Percentiles rank a stretch among this genome's conserved stretches.
Conservation (phyloP, 2,329 filamentous ascomycete genomes). For the Neonectria punicea region DNA sequence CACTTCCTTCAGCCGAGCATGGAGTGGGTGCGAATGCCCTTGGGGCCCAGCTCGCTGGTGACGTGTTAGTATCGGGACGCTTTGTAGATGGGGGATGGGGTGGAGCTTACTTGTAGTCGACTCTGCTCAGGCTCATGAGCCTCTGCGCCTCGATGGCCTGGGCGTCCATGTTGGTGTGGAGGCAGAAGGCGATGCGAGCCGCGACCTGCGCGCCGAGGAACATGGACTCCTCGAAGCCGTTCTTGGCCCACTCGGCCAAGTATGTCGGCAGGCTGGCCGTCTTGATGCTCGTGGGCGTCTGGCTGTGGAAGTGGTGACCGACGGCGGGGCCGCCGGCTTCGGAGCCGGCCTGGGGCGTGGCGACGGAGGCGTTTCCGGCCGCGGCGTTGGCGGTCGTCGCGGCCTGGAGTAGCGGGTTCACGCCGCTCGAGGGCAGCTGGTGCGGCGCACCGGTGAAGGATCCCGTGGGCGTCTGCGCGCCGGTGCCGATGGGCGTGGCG, state of each 20-base stretch:
- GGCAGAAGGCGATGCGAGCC: conserved; percentile 69
- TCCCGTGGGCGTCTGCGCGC: conserved; percentile 86
- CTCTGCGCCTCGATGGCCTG: conserved; percentile 63
- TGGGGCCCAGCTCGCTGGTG: conserved; percentile 63
- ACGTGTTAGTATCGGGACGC: conserved; percentile 23
- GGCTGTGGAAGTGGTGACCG: conserved; percentile 67
- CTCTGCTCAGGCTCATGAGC: conserved; percentile 65
- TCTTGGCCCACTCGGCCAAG: conserved; percentile 90
- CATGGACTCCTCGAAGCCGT: conserved; percentile 80
- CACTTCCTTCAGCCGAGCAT: conserved; percentile 58
- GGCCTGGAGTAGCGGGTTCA: conserved; percentile 92
- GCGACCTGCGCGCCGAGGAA: conserved; percentile 91
- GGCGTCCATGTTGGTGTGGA: conserved; percentile 66
- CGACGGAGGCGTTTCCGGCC: conserved; percentile 52
- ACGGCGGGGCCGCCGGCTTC: conserved; percentile 49
- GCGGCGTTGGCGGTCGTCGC: conserved; percentile 80
- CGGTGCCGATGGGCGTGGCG: conserved; percentile 89
- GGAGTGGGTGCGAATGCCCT: conserved; percentile 63
- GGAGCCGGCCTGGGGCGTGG: conserved; percentile 55
- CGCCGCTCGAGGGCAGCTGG: conserved; percentile 68
- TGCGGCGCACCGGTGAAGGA: conserved; percentile 65
- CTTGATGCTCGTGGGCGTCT: conserved; percentile 88
- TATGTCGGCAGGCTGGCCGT: conserved; percentile 82
- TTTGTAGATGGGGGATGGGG: conserved; percentile 19
- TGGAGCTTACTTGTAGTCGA: conserved; percentile 69